Percentiles rank a stretch among this genome's conserved stretches.
These are phyloP conservation scores for Kalanchoe fedtschenkoi DNA, from an alignment of 164 flowering plant species.

Conservation along the genomic window DNA sequence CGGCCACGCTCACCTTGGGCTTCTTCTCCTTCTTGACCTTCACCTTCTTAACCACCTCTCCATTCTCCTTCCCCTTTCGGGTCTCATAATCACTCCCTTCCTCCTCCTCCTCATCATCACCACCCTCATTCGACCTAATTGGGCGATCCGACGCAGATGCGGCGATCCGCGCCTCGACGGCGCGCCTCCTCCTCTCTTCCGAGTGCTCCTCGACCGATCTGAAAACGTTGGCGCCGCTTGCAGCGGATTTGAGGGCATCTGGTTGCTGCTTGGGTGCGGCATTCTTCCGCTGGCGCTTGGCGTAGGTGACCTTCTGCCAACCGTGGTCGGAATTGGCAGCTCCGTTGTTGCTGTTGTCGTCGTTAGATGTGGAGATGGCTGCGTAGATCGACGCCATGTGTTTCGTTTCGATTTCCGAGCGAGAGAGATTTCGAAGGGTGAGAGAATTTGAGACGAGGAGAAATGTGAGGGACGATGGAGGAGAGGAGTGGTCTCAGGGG, in stretches of 20 bases:
- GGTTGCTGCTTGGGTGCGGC: neutral
- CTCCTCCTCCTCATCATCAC: conserved; percentile 17
- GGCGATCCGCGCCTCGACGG: conserved; percentile 27
- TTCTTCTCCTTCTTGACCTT: conserved; percentile 44
- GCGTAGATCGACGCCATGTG: neutral
- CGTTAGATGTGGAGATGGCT: conserved; percentile 3
- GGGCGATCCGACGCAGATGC: neutral
- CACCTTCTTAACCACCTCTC: conserved; percentile 25
- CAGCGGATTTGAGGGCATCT: neutral
- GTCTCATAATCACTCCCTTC: conserved; percentile 18
- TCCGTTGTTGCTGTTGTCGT: neutral
- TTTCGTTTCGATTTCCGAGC: neutral
- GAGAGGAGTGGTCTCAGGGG: neutral
- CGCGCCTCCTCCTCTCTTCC: conserved; percentile 23
- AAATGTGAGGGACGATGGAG: neutral
- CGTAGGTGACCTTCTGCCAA: conserved; percentile 1
- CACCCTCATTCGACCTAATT: conserved; percentile 8
- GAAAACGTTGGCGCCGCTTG: neutral
- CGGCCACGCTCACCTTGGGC: conserved; percentile 43
- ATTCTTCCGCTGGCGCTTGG: conserved; percentile 2
- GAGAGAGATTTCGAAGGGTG: too few relatives aligned
- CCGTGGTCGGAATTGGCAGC: neutral
- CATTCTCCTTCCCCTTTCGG: conserved; percentile 2
- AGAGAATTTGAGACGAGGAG: too few relatives aligned
- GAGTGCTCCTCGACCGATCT: conserved; percentile 13